Base-by-base conservation (phyloP, 139 green algal species). In the Axilococcus clingmanii region DNA sequence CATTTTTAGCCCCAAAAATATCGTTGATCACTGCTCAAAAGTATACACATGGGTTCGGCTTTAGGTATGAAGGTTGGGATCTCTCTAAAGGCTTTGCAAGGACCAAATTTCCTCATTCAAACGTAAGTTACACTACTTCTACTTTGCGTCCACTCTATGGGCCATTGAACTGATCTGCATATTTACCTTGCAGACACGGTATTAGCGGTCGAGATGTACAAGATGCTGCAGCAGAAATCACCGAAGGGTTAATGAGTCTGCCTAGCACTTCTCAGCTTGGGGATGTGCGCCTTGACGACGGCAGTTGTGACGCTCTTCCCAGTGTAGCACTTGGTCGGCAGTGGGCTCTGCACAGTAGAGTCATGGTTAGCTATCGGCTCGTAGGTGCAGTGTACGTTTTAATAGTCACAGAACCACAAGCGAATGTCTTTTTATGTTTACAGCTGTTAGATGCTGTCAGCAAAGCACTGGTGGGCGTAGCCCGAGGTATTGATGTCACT, bases 281-380 rank as follows among this genome's bases (percentile, higher is more conserved):
- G 9, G 22, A 12, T 25, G 20, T n/a, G 28, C 4, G 4, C 7
- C 53, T 42, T 37, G 5, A 16, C 5, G 57, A 46, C 61, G 78
- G 70, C 29, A 54, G 46, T 12, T 66, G 65, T 17, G 68, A 79
- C 36, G 63, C 58, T 48, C 33, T 62, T 15, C 69, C 68, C 20
- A 52, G 40, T 45, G 59, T 74, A 36, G 47, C 61, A 1, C 49
- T 57, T 20, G 71, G 68, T 4, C 62, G 71, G 12, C 17, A 66
- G 35, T 4, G 48, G 6, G 65, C 57, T 5, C 25, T 63, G 7
- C 30, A 63, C 36, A 53, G 53, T 24, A 43, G 59, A 36, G 68
- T 41, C 22, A 27, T n/a, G 15, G 68, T 79, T 32, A 67, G 68
- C 3, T 79, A 76, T 40, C 47, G 71, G 22, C 37, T 78, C 44